phyloP scores from a whole-genome alignment of 1,139 yeast genomes.

The Insectozyma bohioensis region DNA sequence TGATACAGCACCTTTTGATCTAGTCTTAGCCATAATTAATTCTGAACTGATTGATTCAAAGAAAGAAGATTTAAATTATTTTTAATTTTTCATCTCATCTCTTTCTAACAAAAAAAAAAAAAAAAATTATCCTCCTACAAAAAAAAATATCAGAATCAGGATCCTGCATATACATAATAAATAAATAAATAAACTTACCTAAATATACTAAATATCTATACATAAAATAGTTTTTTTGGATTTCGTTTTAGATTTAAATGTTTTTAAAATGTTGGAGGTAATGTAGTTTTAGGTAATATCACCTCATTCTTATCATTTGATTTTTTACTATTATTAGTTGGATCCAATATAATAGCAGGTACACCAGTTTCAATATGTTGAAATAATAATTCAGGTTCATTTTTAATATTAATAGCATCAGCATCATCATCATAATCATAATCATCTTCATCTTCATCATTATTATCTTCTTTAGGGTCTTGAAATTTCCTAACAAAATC shows the following conservation, averaged over 20 bases:
- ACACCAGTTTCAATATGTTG: constrained; percentile 35
- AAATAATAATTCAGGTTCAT: constrained; percentile 38
- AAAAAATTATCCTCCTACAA: neutral
- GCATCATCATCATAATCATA: constrained; percentile 14
- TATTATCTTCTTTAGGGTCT: constrained; percentile 17
- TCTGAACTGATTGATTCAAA: neutral
- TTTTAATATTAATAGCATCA: constrained; percentile 16
- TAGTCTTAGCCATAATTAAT: constrained; percentile 30
- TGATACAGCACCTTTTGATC: constrained; percentile 24
- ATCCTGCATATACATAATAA: constrained; percentile 1
- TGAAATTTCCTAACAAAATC: constrained; percentile 32
- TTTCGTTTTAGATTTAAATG: too few relatives aligned
- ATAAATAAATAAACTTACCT: too few relatives aligned
- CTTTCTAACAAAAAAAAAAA: constrained; percentile 2
- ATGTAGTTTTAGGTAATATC: constrained; percentile 17
- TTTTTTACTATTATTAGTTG: constrained; percentile 15
- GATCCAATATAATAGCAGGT: constrained; percentile 40
- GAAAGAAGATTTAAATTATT: neutral
- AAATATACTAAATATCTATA: too few relatives aligned
- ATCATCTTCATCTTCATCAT: constrained; percentile 10
- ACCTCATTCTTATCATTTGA: too few relatives aligned
- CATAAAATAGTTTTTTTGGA: too few relatives aligned
- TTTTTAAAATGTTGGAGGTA: constrained; percentile 15
- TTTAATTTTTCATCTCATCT: constrained; percentile 7
- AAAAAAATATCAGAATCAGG: too few relatives aligned